phyloP scores from a whole-genome alignment of 192 early-diverging fungal genomes.

The Fimicolochytrium jonesii region DNA sequence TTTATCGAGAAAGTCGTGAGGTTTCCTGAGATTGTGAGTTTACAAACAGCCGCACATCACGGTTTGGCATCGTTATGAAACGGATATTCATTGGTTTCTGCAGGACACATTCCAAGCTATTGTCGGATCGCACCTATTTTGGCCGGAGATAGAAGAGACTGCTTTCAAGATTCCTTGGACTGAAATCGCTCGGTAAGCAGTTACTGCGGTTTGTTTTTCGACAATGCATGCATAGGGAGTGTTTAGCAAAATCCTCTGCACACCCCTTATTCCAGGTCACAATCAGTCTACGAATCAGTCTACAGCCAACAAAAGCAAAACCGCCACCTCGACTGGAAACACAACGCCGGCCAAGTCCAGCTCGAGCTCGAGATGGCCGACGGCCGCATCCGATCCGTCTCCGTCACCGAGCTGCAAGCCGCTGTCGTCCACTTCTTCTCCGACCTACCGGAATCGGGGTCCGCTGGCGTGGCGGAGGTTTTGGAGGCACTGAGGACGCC shows the following conservation, averaged over 20 bases:
- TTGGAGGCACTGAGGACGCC: neutral
- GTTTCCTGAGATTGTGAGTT: too few relatives aligned
- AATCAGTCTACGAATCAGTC: too few relatives aligned
- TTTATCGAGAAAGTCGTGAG: neutral
- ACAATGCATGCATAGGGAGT: too few relatives aligned
- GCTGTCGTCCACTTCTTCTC: constrained; percentile 9
- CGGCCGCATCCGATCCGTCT: neutral
- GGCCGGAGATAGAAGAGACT: constrained; percentile 5
- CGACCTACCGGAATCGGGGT: neutral
- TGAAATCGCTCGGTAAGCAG: neutral
- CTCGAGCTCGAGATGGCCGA: constrained; percentile 4
- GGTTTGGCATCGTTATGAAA: too few relatives aligned
- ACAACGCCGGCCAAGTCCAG: constrained; percentile 8
- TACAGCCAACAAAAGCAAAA: constrained; percentile 21
- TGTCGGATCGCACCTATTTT: constrained; percentile 12
- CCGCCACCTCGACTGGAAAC: constrained; percentile 3
- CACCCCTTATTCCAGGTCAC: too few relatives aligned
- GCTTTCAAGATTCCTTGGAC: neutral
- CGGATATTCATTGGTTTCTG: too few relatives aligned
- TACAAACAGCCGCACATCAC: too few relatives aligned
- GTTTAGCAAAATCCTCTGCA: too few relatives aligned
- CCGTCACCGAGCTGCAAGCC: constrained; percentile 18
- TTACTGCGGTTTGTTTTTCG: too few relatives aligned
- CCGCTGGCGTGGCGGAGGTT: neutral
- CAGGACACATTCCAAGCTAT: constrained; percentile 1